phyloP scores from a whole-genome alignment of 2,329 filamentous ascomycete species.

The Fusarium praegraminearum region DNA sequence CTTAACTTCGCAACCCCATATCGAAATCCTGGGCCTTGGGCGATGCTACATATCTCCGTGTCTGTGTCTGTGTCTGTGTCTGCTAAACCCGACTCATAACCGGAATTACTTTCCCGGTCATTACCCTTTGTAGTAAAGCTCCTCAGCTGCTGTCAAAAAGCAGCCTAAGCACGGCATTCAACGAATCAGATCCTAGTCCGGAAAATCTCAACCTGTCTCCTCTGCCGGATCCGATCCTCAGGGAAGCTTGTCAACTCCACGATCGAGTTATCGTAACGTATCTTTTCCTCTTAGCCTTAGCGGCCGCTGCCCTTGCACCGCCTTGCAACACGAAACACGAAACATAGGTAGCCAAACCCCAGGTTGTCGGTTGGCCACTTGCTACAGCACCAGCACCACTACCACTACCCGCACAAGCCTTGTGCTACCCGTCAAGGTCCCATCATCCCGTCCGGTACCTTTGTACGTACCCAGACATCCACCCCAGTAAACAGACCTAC shows the following conservation, averaged over 20 bases:
- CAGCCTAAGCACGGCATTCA: accelerated
- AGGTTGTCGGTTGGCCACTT: background rate
- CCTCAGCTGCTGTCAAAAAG: background rate
- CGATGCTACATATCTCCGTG: no score
- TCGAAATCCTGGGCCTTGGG: no score
- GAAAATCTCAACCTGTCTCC: conserved; percentile 16
- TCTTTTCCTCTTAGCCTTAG: conserved; percentile 10
- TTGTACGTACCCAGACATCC: no score
- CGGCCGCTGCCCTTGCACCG: background rate
- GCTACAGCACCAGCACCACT: background rate
- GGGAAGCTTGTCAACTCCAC: conserved; percentile 26
- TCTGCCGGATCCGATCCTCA: conserved; percentile 15
- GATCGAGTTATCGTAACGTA: conserved; percentile 9
- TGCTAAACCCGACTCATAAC: conserved; percentile 15
- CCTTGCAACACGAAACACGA: background rate
- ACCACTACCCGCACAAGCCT: background rate
- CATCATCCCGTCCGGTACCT: background rate
- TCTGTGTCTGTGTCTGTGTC: no score
- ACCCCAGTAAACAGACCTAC: background rate
- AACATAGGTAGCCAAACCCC: conserved; percentile 2
- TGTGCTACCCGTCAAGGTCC: background rate
- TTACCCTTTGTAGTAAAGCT: conserved; percentile 9
- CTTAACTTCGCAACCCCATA: no score
- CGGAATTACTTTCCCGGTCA: background rate
- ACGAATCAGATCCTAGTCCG: conserved; percentile 5